A percentile compares a stretch with the other conserved stretches of the same genome.
These are phyloP conservation scores for Casaregolazyma suthepensis DNA, from an alignment of 1,139 yeast genomes.

Conservation along the genomic window DNA sequence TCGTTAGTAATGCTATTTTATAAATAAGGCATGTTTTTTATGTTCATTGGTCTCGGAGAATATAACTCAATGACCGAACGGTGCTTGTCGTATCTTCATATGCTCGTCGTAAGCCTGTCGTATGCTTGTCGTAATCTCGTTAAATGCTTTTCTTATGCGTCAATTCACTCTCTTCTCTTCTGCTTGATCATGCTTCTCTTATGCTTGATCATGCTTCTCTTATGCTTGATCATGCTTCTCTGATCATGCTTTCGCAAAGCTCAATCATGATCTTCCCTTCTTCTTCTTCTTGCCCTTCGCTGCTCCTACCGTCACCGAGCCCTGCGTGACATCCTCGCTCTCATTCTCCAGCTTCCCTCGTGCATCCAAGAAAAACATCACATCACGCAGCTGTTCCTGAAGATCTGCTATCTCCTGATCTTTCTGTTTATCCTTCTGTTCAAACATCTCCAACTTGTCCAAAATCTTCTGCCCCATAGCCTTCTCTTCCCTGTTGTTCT, in stretches of 20 bases:
- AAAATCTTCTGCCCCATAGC: constrained; percentile 52
- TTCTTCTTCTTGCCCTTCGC: constrained; percentile 12
- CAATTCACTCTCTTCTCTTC: neutral
- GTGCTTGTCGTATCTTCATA: no score
- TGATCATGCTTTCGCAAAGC: neutral
- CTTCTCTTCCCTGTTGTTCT: constrained; percentile 43
- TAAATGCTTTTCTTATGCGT: neutral
- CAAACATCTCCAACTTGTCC: constrained; percentile 48
- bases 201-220: neutral
- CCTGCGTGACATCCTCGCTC: constrained; percentile 62
- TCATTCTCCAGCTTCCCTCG: constrained; percentile 67
- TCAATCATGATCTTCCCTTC: constrained; percentile 4
- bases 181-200: neutral
- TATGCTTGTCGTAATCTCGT: no score
- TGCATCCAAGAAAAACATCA: constrained; percentile 76
- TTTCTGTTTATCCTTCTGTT: constrained; percentile 40
- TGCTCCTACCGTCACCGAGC: constrained; percentile 45
- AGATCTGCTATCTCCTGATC: constrained; percentile 41
- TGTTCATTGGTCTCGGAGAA: no score
- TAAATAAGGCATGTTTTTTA: no score
- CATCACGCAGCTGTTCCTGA: constrained; percentile 65
- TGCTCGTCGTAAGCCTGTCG: no score
- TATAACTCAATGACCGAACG: no score
- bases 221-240: neutral
- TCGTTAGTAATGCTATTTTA: no score